Conservation (phyloP, 352 stramenopile genomes). For the Phytophthora kernoviae region DNA sequence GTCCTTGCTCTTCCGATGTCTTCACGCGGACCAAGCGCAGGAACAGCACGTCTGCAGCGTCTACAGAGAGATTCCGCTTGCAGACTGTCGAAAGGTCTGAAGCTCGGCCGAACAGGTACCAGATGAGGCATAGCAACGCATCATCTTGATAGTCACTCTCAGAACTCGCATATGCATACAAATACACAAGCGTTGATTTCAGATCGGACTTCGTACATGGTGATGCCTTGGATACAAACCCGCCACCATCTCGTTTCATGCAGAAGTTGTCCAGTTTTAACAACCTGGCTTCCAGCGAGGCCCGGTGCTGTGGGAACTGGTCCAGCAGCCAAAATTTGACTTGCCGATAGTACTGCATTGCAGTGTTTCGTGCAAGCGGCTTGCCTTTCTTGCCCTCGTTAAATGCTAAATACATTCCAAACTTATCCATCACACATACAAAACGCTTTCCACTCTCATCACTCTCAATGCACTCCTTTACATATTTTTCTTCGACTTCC, state of each 20-base stretch:
- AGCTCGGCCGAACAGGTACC: conserved; percentile 11
- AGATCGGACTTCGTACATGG: conserved; percentile 4
- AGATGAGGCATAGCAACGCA: conserved; percentile 4
- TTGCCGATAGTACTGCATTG: neutral
- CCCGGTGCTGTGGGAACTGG: too few species aligned
- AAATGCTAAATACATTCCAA: conserved; percentile 29
- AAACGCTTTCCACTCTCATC: conserved; percentile 17
- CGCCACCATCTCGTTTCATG: conserved; percentile 4
- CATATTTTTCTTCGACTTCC: conserved; percentile 1
- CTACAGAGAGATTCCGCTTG: conserved; percentile 30
- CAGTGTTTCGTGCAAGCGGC: conserved; percentile 14
- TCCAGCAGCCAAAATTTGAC: too few species aligned
- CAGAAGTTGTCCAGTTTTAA: too few species aligned
- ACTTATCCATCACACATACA: conserved; percentile 20
- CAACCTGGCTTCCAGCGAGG: too few species aligned
- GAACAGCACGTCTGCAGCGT: conserved; percentile 22
- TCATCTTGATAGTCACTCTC: conserved; percentile 23
- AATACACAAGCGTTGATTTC: conserved; percentile 10
- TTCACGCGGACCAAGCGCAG: conserved; percentile 35
- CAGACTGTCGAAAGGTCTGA: conserved; percentile 24
- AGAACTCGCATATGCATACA: conserved; percentile 1
- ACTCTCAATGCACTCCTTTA: conserved; percentile 14
- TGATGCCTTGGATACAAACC: conserved; percentile 7
- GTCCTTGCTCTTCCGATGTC: conserved; percentile 27
- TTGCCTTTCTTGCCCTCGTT: conserved; percentile 20